Conservation (phyloP, 805 yeast species). For the Myxozyma sirexii region DNA sequence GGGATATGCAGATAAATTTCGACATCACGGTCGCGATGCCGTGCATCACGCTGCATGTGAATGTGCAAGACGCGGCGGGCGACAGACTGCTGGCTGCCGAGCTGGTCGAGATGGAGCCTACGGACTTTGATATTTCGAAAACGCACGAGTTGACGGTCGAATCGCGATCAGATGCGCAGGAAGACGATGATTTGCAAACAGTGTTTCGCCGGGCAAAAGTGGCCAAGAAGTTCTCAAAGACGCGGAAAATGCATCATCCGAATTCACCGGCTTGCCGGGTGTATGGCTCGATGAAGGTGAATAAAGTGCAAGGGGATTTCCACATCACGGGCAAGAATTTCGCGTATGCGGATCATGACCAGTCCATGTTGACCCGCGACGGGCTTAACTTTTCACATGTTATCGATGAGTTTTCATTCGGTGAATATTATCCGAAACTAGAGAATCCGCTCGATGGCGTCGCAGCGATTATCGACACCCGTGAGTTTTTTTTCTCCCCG, state of each 20-base stretch:
- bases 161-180: slow-evolving; percentile 17
- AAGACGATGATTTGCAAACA: slow-evolving; percentile 17
- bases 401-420: slow-evolving; percentile 85
- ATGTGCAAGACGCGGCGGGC: slow-evolving; percentile 73
- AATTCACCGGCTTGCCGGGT: slow-evolving; percentile 75
- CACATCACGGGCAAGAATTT: slow-evolving; percentile 78
- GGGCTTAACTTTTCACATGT: slow-evolving; percentile 79
- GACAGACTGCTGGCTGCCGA: slow-evolving; percentile 82
- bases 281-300: slow-evolving; percentile 80
- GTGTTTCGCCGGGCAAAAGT: slow-evolving; percentile 31
- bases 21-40: slow-evolving; percentile 85
- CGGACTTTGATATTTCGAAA: slow-evolving; percentile 24
- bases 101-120: slow-evolving; percentile 68
- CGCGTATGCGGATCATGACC: slow-evolving; percentile 53
- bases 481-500: slow-evolving; percentile 36
- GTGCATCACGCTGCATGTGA: slow-evolving; percentile 73
- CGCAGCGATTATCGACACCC: slow-evolving; percentile 55
- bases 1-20: slow-evolving; percentile 67
- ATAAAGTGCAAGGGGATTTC: slow-evolving; percentile 81
- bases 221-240: slow-evolving; percentile 20
- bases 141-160: slow-evolving; percentile 31
- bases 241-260: slow-evolving; percentile 17
- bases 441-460: slow-evolving; percentile 87
- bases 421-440: slow-evolving; percentile 82
- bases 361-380: slow-evolving; percentile 12